Evolutionary conservation across 1,139 yeast genomes (phyloP), one percentile per base, ranked within the genome.

Genomic region (Suhomyces atakaporum): DNA sequence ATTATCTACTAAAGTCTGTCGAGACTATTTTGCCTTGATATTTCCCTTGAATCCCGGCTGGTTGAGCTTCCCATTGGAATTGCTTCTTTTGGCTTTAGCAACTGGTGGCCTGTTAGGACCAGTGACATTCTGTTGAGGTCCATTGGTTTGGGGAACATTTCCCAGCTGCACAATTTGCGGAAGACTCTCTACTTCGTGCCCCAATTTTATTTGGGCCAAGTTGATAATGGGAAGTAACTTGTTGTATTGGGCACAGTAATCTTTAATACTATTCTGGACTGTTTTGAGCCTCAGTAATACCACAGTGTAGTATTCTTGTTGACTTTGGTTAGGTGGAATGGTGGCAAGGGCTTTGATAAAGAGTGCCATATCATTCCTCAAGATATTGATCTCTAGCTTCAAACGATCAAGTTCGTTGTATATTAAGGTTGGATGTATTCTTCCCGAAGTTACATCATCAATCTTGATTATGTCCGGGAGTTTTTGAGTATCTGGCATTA

Each of bases 161-260:
- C n/a, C n/a, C n/a, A n/a, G n/a, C n/a, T n/a, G n/a, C n/a, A n/a
- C n/a, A n/a, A n/a, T n/a, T 19, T 36, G 46, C 13, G 63, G 62
- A 19, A 56, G 52, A 3, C 53, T 57, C 44, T 71, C 77, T 18
- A 65, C 74, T 27, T 70, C 76, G 38, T 69, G 70, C 1, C 76
- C 77, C 36, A 71, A 55, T 42, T 70, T 73, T 26, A 73, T 66
- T 48, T 75, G 80, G 1, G 79, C 67, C 44, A 73, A 62, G 42
- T 75, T 68, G 27, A 77, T 72, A 24, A 76, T 63, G 2, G 80
- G 81, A 3, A 73, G 54, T 13, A 75, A 52, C 42, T 67, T 61
- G 40, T 67, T 70, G 47, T 75, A 75, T 38, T 72, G 64, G 4
- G 49, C 57, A 44, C 74, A 67, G 40, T 75, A 75, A 6, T 64